Evolutionary conservation across 169 alveolate species (phyloP).

Genomic region (Plasmodium berghei): DNA sequence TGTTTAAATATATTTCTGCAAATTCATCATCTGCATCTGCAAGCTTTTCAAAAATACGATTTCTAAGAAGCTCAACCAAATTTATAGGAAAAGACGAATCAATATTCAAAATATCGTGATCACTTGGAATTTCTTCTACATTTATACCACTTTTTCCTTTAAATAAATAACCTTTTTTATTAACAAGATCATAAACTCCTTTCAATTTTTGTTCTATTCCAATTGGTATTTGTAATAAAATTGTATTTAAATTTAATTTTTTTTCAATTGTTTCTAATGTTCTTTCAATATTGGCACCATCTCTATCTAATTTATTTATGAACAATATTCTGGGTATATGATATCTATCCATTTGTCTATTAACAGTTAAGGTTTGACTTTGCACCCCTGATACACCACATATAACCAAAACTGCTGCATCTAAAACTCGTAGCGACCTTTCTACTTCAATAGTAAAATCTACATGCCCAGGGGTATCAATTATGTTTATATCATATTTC

Average conservation of each 20-base stretch:
- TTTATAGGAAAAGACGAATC: conserved; percentile 46
- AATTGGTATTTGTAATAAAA: conserved; percentile 88
- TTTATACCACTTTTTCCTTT: conserved; percentile 91
- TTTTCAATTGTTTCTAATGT: conserved; percentile 89
- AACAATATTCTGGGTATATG: conserved; percentile 95
- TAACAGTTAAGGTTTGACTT: conserved; percentile 97
- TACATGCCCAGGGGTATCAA: conserved; percentile 99
- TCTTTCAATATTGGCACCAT: conserved; percentile 95
- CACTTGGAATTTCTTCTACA: conserved; percentile 85
- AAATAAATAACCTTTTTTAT: conserved; percentile 88
- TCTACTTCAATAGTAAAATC: conserved; percentile 99
- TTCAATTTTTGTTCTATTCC: conserved; percentile 90
- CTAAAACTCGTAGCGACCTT: conserved; percentile 96
- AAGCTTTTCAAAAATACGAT: conserved; percentile 86
- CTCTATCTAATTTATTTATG: conserved; percentile 96
- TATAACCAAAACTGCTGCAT: conserved; percentile 95
- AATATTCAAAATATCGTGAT: conserved; percentile 79
- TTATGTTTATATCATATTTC: conserved; percentile 92
- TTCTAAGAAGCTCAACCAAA: conserved; percentile 75
- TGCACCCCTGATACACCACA: conserved; percentile 98
- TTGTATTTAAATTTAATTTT: conserved; percentile 88
- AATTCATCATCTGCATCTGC: conserved; percentile 95
- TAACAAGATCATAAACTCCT: conserved; percentile 93
- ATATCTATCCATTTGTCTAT: conserved; percentile 96
- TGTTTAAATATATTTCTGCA: conserved; percentile 92